Percentiles rank a stretch among this genome's conserved stretches.
Evolutionary conservation across 768 basidiomycete genomes (phyloP).

Genomic region (Lactarius quietus): DNA sequence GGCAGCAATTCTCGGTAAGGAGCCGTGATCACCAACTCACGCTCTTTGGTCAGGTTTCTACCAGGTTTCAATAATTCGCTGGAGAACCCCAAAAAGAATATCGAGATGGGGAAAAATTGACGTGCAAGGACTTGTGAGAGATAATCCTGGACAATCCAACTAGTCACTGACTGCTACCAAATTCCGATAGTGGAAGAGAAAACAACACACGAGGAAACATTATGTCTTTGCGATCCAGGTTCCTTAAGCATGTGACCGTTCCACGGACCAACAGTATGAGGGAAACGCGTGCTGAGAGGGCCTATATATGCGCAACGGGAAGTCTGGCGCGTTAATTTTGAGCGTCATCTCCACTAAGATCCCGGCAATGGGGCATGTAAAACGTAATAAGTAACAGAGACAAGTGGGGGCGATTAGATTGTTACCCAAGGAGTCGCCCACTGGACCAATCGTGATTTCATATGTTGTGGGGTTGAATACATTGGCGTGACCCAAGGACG

Average conservation of each 20-base stretch:
- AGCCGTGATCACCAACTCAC: neutral
- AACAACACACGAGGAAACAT: neutral
- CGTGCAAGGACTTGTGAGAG: neutral
- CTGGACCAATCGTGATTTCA: neutral
- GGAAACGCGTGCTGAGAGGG: neutral
- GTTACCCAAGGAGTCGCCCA: neutral
- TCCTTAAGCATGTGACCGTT: neutral
- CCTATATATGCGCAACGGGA: neutral
- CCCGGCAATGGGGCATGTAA: neutral
- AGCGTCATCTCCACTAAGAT: neutral
- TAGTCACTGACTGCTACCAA: too few species aligned
- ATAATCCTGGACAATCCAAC: neutral
- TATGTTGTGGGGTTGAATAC: neutral
- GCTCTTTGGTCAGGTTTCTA: neutral
- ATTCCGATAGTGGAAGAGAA: neutral
- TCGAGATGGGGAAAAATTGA: neutral
- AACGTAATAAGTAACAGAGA: neutral
- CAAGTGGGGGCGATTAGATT: neutral
- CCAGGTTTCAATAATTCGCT: neutral
- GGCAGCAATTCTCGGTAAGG: neutral
- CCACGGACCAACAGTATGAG: neutral
- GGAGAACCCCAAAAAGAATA: neutral
- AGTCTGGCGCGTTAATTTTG: neutral
- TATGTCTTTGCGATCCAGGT: neutral
- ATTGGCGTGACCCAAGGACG: neutral